Conservation (phyloP, 164 flowering plant genomes). For the Magnolia officinalis region DNA sequence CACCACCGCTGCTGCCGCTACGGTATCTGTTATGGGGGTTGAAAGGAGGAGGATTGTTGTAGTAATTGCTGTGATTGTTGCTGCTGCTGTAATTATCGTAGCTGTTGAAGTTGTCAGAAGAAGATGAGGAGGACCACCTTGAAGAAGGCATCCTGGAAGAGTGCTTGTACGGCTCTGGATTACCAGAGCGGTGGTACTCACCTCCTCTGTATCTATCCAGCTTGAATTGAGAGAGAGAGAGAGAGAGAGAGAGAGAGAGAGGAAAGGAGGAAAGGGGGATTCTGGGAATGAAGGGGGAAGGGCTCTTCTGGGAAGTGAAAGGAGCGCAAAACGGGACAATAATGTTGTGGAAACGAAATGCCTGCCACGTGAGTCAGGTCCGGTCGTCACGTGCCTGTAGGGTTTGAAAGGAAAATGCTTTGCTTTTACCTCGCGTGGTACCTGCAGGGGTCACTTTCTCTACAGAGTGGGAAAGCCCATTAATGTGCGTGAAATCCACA, state of each 20-base stretch:
- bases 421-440: no score
- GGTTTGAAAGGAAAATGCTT: no score
- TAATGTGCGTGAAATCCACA: no score
- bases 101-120: not conserved
- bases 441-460: no score
- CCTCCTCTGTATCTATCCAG: slow-evolving; percentile 14
- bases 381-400: not conserved
- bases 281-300: not conserved
- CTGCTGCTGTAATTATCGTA: not conserved
- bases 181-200: slow-evolving; percentile 5
- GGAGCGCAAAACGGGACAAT: not conserved
- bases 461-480: no score
- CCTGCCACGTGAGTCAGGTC: not conserved
- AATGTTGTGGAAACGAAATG: not conserved
- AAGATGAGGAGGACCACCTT: slow-evolving; percentile 9
- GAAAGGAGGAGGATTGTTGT: not conserved
- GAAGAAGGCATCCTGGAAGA: slow-evolving; percentile 1
- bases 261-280: not conserved
- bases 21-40: not conserved
- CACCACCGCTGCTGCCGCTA: not conserved
- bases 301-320: not conserved
- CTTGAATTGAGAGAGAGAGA: not conserved
- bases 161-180: not conserved
- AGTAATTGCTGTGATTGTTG: not conserved
- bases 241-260: not conserved